A percentile compares a stretch with the other conserved stretches of the same genome.
Conservation (phyloP, 2,329 filamentous ascomycete species). For the Fusarium lyarnte region DNA sequence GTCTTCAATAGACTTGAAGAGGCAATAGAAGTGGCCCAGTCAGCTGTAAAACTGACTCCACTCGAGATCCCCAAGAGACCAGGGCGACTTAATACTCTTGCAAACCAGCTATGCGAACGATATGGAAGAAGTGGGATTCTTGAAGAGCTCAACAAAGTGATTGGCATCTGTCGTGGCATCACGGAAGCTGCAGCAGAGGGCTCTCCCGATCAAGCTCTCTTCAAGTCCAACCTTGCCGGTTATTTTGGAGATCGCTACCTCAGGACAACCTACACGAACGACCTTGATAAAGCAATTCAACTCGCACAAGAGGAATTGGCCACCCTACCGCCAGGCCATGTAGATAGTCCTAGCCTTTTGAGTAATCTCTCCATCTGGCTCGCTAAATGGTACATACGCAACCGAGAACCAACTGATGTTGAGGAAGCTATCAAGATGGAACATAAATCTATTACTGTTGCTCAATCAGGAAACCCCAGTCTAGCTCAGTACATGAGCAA, state of each 20-base stretch:
- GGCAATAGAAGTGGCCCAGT: not conserved
- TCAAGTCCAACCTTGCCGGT: not conserved
- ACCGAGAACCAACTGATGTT: accelerated
- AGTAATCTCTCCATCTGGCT: not conserved
- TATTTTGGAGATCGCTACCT: not conserved
- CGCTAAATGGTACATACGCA: accelerated
- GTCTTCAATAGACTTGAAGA: not conserved
- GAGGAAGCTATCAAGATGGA: not conserved
- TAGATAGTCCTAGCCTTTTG: accelerated
- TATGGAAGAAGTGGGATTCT: not conserved
- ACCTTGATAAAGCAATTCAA: not conserved
- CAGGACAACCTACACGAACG: accelerated
- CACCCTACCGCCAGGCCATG: accelerated
- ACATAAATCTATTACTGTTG: accelerated
- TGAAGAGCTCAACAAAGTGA: not conserved
- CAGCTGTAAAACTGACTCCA: accelerated
- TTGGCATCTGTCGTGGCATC: not conserved
- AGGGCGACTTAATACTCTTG: not conserved
- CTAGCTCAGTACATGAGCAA: not conserved
- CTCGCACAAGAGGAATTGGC: not conserved
- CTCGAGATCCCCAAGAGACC: accelerated
- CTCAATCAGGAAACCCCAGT: not conserved
- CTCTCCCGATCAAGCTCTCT: accelerated
- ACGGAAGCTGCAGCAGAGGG: not conserved
- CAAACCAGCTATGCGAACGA: not conserved